Evolutionary conservation across 148 eudicot species (phyloP).

Genomic region (Talinum fruticosum): DNA sequence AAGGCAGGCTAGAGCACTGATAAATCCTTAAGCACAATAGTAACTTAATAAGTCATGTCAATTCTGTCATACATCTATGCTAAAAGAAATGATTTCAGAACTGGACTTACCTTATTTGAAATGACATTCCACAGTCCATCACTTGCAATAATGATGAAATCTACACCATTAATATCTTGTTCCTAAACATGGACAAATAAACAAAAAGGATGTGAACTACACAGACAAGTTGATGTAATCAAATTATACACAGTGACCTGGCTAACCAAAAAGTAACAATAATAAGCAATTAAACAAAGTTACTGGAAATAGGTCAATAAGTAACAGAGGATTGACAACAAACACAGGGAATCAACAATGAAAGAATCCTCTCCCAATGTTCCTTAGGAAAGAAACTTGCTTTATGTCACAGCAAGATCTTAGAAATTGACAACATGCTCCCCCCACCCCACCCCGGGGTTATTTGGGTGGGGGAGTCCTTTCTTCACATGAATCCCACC

Average conservation of each 20-base stretch:
- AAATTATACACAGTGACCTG: not conserved
- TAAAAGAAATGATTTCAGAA: not conserved
- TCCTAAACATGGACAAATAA: slow-evolving; percentile 37
- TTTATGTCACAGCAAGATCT: not conserved
- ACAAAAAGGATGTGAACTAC: slow-evolving; percentile 1
- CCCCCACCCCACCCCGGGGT: not conserved
- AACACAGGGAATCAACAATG: not conserved
- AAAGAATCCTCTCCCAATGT: not conserved
- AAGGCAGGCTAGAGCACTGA: not conserved
- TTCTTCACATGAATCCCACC: not conserved
- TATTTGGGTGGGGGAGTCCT: not conserved
- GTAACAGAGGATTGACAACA: not conserved
- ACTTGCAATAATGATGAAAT: slow-evolving; percentile 80
- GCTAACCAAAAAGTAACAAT: not conserved
- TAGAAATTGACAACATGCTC: not conserved
- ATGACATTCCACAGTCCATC: slow-evolving; percentile 89
- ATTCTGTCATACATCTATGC: not conserved
- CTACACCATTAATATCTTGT: slow-evolving; percentile 67
- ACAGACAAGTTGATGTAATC: not conserved
- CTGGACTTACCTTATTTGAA: slow-evolving; percentile 50
- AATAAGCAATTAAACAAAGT: not conserved
- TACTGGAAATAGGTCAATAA: not conserved
- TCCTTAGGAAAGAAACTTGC: not conserved
- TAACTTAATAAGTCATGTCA: not conserved
- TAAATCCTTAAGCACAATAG: not conserved